Evolutionary conservation across 1,139 yeast genomes (phyloP).

Genomic region (Debaryomyces psychrophilus): DNA sequence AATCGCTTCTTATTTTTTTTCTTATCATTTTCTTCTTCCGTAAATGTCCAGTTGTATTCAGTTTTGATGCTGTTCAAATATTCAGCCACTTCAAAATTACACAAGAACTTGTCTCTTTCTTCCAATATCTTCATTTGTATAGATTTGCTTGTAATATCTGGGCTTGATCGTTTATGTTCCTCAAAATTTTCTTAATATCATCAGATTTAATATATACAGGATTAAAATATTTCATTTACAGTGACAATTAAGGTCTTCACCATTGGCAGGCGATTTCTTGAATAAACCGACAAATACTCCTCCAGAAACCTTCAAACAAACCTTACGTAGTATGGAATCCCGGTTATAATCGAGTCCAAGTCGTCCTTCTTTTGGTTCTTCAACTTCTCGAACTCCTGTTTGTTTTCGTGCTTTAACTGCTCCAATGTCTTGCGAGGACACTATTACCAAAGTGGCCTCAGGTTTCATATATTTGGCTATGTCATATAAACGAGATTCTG

Average conservation of each 20-base stretch:
- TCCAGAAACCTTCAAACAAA: conserved; percentile 2
- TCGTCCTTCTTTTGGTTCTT: conserved; percentile 43
- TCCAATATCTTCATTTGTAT: conserved; percentile 41
- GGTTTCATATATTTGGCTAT: conserved; percentile 5
- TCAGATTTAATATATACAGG: conserved; percentile 5
- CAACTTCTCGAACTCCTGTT: conserved; percentile 39
- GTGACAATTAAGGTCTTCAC: neutral
- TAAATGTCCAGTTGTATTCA: conserved; percentile 50
- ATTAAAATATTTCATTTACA: neutral
- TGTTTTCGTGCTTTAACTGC: conserved; percentile 40
- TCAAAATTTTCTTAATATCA: conserved; percentile 7
- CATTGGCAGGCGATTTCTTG: conserved; percentile 6
- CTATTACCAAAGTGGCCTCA: conserved; percentile 5
- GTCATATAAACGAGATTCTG: conserved; percentile 2
- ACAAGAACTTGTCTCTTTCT: conserved; percentile 63
- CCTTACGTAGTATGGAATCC: conserved; percentile 26
- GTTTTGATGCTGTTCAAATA: conserved; percentile 58
- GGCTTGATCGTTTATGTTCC: neutral
- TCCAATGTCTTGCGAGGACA: conserved; percentile 48
- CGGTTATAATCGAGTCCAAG: conserved; percentile 46
- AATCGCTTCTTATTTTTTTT: conserved; percentile 42
- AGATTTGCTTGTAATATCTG: neutral
- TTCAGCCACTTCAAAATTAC: conserved; percentile 71
- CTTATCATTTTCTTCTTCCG: conserved; percentile 38
- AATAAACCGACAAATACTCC: conserved; percentile 5